Percentiles rank a stretch among this genome's conserved stretches.
These are phyloP conservation scores for Hypoxylon trugodes DNA, from an alignment of 495 filamentous ascomycete genomes.

Conservation along the genomic window DNA sequence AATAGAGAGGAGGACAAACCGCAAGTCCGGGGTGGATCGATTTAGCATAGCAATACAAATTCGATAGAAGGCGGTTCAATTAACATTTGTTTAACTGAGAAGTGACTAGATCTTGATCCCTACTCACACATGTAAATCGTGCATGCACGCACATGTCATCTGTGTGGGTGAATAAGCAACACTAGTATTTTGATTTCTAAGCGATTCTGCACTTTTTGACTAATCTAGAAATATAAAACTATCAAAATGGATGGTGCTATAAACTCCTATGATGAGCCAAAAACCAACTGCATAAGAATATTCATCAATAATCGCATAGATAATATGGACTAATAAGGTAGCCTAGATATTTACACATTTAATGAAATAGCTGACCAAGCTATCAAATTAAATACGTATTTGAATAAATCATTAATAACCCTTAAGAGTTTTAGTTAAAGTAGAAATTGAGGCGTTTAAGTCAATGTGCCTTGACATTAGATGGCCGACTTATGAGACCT, in stretches of 20 bases:
- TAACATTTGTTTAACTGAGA: conserved; percentile 24
- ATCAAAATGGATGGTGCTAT: neutral
- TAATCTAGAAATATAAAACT: conserved; percentile 6
- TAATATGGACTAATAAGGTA: too few relatives aligned
- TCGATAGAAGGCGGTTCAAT: conserved; percentile 28
- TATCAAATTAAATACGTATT: too few relatives aligned
- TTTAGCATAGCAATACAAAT: conserved; percentile 13
- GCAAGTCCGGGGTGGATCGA: conserved; percentile 34
- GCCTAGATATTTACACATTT: too few relatives aligned
- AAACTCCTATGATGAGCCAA: neutral
- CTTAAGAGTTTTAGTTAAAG: too few relatives aligned
- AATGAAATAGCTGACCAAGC: too few relatives aligned
- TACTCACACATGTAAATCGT: neutral
- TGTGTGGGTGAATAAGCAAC: conserved; percentile 27
- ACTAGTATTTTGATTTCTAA: conserved; percentile 38
- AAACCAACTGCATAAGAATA: too few relatives aligned
- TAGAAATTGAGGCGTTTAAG: too few relatives aligned
- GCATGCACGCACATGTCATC: conserved; percentile 10
- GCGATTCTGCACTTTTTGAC: conserved; percentile 10
- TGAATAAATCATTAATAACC: too few relatives aligned
- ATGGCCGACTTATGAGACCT: too few relatives aligned
- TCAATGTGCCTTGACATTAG: too few relatives aligned
- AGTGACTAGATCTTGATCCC: neutral
- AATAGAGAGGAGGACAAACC: conserved; percentile 21
- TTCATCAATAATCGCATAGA: neutral